Evolutionary conservation across 257 asterid genomes (phyloP).

Genomic region (Linaria vulgaris): DNA sequence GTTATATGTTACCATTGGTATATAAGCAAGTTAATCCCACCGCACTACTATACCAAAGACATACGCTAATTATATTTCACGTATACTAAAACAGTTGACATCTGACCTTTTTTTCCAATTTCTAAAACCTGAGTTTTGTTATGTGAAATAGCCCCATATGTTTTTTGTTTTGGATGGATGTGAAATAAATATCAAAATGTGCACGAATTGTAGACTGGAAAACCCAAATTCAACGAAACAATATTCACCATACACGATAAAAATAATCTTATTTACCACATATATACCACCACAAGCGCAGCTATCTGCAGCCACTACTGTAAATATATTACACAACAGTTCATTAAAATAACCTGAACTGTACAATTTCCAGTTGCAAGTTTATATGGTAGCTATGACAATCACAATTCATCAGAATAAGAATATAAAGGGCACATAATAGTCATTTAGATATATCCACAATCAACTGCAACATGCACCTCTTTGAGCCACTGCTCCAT

Average conservation of each 20-base stretch:
- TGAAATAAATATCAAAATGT: too few species aligned
- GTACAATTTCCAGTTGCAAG: constrained; percentile 29
- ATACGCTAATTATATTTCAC: too few species aligned
- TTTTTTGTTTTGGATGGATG: too few species aligned
- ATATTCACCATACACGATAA: not conserved
- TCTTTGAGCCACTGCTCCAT: constrained; percentile 57
- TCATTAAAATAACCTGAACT: constrained; percentile 25
- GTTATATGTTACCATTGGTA: too few species aligned
- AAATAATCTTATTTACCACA: not conserved
- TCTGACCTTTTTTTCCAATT: too few species aligned
- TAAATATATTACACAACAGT: constrained; percentile 21
- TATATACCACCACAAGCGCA: constrained; percentile 7
- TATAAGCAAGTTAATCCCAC: too few species aligned
- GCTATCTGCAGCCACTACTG: constrained; percentile 17
- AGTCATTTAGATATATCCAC: not conserved
- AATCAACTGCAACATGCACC: constrained; percentile 68
- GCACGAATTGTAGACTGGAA: too few species aligned
- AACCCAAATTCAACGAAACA: not conserved
- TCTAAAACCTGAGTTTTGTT: too few species aligned
- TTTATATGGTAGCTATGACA: constrained; percentile 5
- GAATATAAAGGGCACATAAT: constrained; percentile 6
- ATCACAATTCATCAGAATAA: constrained; percentile 13
- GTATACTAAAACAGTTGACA: too few species aligned
- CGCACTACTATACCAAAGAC: too few species aligned
- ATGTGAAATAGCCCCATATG: too few species aligned